Evolutionary conservation across 169 alveolate genomes (phyloP).

Genomic region (Perkinsus marinus): DNA sequence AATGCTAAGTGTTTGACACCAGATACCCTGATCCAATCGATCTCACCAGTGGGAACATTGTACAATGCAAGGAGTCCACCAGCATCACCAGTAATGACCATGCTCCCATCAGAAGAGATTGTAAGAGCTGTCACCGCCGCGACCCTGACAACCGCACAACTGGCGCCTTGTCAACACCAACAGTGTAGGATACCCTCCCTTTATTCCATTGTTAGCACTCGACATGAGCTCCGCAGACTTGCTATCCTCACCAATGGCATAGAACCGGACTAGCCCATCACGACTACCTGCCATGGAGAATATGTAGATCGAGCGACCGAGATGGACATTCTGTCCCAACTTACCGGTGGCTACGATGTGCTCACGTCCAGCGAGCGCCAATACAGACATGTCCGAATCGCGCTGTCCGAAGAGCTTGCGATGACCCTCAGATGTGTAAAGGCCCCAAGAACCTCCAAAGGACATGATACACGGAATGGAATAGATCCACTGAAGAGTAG

Average conservation of each 20-base stretch:
- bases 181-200: background rate
- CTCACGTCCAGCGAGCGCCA: background rate
- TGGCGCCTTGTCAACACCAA: too few species aligned
- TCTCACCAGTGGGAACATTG: background rate
- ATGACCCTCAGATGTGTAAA: background rate
- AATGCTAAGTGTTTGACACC: background rate
- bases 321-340: background rate
- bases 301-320: background rate
- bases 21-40: background rate
- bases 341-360: background rate
- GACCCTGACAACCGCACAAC: background rate
- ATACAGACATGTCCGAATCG: background rate
- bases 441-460: background rate
- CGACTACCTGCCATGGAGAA: background rate
- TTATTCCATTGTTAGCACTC: background rate
- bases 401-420: background rate
- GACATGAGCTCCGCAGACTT: background rate
- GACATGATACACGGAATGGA: background rate
- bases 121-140: background rate
- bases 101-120: background rate
- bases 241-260: background rate
- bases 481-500: background rate
- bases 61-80: background rate
- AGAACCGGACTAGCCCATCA: background rate
- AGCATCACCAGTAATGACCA: background rate